Percentiles rank a stretch among this genome's conserved stretches.
Evolutionary conservation across 257 asterid species (phyloP).

Genomic region (Ilex asprella): DNA sequence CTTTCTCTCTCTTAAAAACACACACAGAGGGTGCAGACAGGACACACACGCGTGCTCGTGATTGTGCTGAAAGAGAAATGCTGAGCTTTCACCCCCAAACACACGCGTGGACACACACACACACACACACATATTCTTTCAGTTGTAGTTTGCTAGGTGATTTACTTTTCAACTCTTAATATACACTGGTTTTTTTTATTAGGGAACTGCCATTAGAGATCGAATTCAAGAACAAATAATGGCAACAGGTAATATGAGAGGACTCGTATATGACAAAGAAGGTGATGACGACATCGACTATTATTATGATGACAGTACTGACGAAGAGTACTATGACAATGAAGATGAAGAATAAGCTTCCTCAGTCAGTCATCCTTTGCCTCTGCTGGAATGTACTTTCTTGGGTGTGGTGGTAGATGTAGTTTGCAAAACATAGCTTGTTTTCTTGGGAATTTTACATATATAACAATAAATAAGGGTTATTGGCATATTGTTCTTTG

Average conservation of each 20-base stretch:
- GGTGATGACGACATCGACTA: conserved; percentile 27
- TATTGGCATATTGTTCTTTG: too few relatives aligned
- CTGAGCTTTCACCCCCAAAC: neutral
- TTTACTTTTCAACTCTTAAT: neutral
- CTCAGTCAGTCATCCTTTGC: too few relatives aligned
- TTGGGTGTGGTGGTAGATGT: neutral
- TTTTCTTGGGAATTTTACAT: too few relatives aligned
- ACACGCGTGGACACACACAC: neutral
- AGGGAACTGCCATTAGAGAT: conserved; percentile 55
- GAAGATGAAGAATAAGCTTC: conserved; percentile 24
- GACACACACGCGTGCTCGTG: too few relatives aligned
- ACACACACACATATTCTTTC: too few relatives aligned
- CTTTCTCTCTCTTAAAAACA: neutral
- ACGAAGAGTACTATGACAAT: conserved; percentile 22
- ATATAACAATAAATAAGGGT: too few relatives aligned
- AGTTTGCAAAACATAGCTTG: too few relatives aligned
- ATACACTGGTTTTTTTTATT: conserved; percentile 6
- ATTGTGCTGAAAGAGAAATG: too few relatives aligned
- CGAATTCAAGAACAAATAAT: conserved; percentile 45
- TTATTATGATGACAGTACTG: conserved; percentile 27
- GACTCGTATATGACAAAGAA: conserved; percentile 30
- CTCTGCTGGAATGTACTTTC: neutral
- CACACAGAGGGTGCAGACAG: too few relatives aligned
- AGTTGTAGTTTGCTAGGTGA: neutral
- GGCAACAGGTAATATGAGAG: conserved; percentile 27